Conservation (phyloP, 306 rosid species). For the Vicia villosa region DNA sequence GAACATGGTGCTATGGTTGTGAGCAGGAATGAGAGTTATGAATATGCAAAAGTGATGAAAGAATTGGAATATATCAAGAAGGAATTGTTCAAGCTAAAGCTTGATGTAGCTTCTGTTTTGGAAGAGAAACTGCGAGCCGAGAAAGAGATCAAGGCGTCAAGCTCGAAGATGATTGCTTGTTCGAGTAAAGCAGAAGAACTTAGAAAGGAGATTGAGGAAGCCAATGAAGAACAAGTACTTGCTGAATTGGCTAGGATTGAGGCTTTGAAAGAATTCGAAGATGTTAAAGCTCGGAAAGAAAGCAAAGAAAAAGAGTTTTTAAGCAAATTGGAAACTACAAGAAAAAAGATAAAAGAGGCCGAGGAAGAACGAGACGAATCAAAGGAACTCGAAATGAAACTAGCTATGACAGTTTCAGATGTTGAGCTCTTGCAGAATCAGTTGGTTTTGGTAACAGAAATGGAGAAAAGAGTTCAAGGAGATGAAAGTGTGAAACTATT, state of each 20-base stretch:
- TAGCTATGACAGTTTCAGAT: slow-evolving; percentile 67
- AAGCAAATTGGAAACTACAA: slow-evolving; percentile 46
- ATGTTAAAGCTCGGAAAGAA: slow-evolving; percentile 54
- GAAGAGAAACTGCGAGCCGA: slow-evolving; percentile 59
- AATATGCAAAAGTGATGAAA: slow-evolving; percentile 54
- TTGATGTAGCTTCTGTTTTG: slow-evolving; percentile 66
- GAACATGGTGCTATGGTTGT: slow-evolving; percentile 18
- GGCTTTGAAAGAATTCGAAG: slow-evolving; percentile 74
- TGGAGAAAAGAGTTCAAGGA: slow-evolving; percentile 45
- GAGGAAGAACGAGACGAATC: slow-evolving; percentile 56
- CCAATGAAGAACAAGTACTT: slow-evolving; percentile 76
- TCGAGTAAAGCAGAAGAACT: slow-evolving; percentile 52
- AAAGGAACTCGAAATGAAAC: slow-evolving; percentile 62
- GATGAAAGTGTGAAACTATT: slow-evolving; percentile 36
- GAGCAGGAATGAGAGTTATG: slow-evolving; percentile 40
- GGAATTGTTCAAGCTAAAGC: slow-evolving; percentile 73
- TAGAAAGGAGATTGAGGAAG: slow-evolving; percentile 68
- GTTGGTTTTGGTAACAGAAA: slow-evolving; percentile 51
- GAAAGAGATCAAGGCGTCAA: slow-evolving; percentile 52
- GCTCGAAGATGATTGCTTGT: slow-evolving; percentile 40
- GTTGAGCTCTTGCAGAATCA: slow-evolving; percentile 65
- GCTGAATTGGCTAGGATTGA: slow-evolving; percentile 84
- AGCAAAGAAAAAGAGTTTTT: slow-evolving; percentile 53
- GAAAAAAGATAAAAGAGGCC: slow-evolving; percentile 48
- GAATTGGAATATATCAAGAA: slow-evolving; percentile 71